Conservation (phyloP, 331 rosid genomes). For the Pyracantha coccinea region DNA sequence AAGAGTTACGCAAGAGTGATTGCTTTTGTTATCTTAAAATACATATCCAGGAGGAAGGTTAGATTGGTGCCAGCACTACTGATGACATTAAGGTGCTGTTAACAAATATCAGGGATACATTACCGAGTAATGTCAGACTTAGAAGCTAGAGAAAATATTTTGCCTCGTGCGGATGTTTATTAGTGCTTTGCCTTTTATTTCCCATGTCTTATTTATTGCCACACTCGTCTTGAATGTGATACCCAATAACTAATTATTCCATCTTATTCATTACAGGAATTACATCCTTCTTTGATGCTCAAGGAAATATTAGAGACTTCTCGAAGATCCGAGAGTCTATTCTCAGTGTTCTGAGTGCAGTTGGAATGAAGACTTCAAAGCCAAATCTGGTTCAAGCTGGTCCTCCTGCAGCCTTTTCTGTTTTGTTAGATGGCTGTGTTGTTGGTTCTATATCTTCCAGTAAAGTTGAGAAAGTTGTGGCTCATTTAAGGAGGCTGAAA, state of each 20-base stretch:
- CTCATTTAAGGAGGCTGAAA: constrained; percentile 60
- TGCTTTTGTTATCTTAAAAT: not conserved
- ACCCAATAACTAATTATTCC: constrained; percentile 9
- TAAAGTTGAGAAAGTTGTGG: constrained; percentile 80
- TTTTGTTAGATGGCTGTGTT: constrained; percentile 77
- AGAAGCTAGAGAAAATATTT: not conserved
- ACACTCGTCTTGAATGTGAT: not conserved
- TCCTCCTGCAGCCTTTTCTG: constrained; percentile 69
- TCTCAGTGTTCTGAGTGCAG: constrained; percentile 37
- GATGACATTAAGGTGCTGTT: not conserved
- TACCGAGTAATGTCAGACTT: not conserved
- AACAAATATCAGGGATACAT: not conserved
- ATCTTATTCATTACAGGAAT: constrained; percentile 46
- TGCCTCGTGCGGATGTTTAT: not conserved
- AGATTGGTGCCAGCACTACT: not conserved
- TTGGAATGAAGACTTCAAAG: constrained; percentile 59
- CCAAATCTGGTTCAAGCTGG: constrained; percentile 68
- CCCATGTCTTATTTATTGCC: not conserved
- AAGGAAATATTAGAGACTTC: constrained; percentile 60
- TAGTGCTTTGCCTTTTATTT: not conserved
- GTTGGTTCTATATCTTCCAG: constrained; percentile 59
- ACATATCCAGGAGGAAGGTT: not conserved
- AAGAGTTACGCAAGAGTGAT: not conserved
- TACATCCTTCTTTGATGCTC: constrained; percentile 73
- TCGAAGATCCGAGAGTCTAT: constrained; percentile 44